Percentiles rank a stretch among this genome's conserved stretches.
These are phyloP conservation scores for Solanum aculeatissimum DNA, from an alignment of 305 asterid genomes.

Conservation along the genomic window DNA sequence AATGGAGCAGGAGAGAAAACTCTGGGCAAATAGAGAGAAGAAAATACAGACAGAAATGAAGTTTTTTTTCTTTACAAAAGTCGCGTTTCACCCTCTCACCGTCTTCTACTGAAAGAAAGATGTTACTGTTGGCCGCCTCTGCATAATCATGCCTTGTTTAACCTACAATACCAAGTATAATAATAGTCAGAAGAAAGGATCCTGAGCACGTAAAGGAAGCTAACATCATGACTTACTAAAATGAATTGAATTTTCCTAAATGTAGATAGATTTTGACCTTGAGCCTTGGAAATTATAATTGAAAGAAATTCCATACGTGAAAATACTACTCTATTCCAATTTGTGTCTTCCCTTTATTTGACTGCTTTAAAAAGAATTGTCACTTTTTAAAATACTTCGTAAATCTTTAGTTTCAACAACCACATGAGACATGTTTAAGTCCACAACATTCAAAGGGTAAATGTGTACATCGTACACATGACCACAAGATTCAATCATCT, in stretches of 20 bases:
- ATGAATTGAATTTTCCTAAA: not conserved
- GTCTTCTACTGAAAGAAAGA: not conserved
- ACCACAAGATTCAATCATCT: not conserved
- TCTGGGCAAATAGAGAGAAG: not conserved
- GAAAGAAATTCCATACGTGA: not conserved
- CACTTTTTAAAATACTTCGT: not conserved
- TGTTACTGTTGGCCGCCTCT: not conserved
- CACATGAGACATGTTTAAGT: not conserved
- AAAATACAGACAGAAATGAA: not conserved
- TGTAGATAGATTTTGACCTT: not conserved
- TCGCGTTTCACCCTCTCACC: not conserved
- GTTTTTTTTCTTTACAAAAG: not conserved
- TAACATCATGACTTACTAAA: not conserved
- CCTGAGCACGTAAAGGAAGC: not conserved
- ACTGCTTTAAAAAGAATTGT: not conserved
- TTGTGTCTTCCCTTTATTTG: not conserved
- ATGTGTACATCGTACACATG: not conserved
- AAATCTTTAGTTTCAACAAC: not conserved
- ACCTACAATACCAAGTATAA: not conserved
- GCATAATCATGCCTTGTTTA: not conserved
- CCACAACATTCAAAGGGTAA: not conserved
- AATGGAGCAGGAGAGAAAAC: not conserved
- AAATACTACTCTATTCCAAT: not conserved
- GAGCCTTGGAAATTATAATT: not conserved
- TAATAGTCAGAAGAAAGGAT: not conserved